phyloP scores from a whole-genome alignment of 495 filamentous ascomycete species.

The Glonium stellatum region DNA sequence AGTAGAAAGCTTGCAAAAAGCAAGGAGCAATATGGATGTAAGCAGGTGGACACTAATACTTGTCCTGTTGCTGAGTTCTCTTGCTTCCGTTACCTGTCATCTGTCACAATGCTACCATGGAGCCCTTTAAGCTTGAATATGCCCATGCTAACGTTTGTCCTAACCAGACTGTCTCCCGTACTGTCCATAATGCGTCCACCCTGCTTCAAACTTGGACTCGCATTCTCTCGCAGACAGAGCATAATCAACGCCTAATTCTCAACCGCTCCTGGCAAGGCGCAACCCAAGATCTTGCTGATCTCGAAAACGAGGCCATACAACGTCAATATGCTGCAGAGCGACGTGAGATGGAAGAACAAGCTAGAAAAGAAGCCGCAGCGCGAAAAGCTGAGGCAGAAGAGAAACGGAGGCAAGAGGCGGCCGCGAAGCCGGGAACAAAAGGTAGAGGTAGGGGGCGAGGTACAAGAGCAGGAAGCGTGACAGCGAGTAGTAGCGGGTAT shows the following conservation, averaged over 20 bases:
- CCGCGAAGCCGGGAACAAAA: slow-evolving; percentile 40
- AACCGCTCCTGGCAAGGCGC: slow-evolving; percentile 87
- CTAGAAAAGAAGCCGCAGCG: slow-evolving; percentile 62
- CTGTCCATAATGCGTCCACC: slow-evolving; percentile 79
- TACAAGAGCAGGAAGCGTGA: slow-evolving; percentile 36
- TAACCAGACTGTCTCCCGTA: slow-evolving; percentile 72
- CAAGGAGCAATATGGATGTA: slow-evolving; percentile 89
- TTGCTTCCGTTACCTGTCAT: background rate
- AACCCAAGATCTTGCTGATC: slow-evolving; percentile 70
- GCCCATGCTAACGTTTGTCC: background rate
- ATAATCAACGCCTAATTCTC: slow-evolving; percentile 87
- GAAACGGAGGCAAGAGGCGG: slow-evolving; percentile 43
- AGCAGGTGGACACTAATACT: slow-evolving; percentile 20
- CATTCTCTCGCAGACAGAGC: slow-evolving; percentile 92
- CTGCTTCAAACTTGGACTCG: slow-evolving; percentile 95
- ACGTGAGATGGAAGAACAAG: slow-evolving; percentile 64
- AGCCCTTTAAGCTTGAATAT: too few relatives aligned
- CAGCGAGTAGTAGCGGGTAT: slow-evolving; percentile 40
- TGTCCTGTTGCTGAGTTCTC: background rate
- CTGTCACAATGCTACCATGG: background rate
- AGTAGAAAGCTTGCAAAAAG: slow-evolving; percentile 68
- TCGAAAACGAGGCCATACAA: slow-evolving; percentile 66
- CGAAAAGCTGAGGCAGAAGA: slow-evolving; percentile 69
- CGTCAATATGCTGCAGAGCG: slow-evolving; percentile 69
- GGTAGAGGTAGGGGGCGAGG: slow-evolving; percentile 36